Evolutionary conservation across 768 basidiomycete species (phyloP).

Genomic region (Russula brevipes): DNA sequence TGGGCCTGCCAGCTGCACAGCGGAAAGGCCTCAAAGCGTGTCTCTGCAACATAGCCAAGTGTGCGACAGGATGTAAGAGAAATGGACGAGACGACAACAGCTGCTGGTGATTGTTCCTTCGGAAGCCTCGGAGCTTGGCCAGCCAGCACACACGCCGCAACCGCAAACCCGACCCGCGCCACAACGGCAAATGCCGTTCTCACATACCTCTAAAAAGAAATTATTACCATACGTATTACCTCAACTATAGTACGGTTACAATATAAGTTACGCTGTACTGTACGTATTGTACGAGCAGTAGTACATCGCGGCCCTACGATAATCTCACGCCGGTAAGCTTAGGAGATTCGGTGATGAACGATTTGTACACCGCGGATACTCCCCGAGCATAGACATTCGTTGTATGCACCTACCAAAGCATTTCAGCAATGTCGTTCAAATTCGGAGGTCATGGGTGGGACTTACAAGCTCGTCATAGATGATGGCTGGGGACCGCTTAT

Average conservation of each 20-base stretch:
- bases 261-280: too few species aligned
- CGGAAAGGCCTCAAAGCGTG: constrained; percentile 37
- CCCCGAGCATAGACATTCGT: constrained; percentile 85
- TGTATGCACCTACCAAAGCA: constrained; percentile 56
- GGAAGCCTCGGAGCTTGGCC: constrained; percentile 4
- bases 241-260: too few species aligned
- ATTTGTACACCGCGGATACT: constrained; percentile 76
- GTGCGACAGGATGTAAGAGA: too few species aligned
- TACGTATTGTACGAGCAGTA: too few species aligned
- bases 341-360: constrained; percentile 36
- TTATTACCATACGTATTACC: too few species aligned
- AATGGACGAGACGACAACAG: neutral
- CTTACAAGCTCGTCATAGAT: constrained; percentile 91
- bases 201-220: neutral
- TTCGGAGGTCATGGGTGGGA: constrained; percentile 10
- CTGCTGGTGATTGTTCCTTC: constrained; percentile 1
- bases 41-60: constrained; percentile 35
- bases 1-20: constrained; percentile 27
- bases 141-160: neutral
- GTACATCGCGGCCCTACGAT: neutral
- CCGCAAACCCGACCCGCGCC: neutral
- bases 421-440: neutral
- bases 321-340: constrained; percentile 12
- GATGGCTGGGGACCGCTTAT: constrained; percentile 80
- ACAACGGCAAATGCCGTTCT: constrained; percentile 8